Percentiles rank a stretch among this genome's conserved stretches.
These are phyloP conservation scores for Bacidia gigantensis DNA, from an alignment of 495 filamentous ascomycete species.

Conservation along the genomic window DNA sequence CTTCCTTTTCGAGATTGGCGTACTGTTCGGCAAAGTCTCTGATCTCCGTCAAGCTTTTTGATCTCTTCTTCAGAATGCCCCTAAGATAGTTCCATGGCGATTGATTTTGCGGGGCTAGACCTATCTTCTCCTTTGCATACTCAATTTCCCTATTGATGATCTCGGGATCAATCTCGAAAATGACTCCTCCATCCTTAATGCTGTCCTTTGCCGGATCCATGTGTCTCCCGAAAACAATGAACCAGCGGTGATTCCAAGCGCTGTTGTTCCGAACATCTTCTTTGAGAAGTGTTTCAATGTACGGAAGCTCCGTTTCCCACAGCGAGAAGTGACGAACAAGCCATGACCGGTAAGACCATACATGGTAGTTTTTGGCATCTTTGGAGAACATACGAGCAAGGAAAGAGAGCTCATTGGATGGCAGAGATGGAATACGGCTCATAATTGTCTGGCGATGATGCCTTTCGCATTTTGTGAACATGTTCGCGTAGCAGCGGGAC, in stretches of 20 bases:
- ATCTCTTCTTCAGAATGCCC: constrained; percentile 55
- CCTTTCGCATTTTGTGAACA: constrained; percentile 25
- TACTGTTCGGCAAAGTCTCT: constrained; percentile 55
- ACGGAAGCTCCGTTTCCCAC: constrained; percentile 58
- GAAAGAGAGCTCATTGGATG: constrained; percentile 55
- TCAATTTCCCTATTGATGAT: constrained; percentile 61
- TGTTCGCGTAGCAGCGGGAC: background rate
- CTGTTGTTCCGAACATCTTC: constrained; percentile 87
- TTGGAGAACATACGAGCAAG: constrained; percentile 65
- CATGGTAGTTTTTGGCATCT: constrained; percentile 96
- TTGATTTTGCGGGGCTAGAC: constrained; percentile 79
- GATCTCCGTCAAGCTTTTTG: constrained; percentile 39
- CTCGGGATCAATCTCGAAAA: constrained; percentile 36
- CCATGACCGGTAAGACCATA: constrained; percentile 95
- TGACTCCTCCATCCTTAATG: constrained; percentile 22
- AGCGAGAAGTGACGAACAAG: constrained; percentile 68
- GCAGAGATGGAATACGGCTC: constrained; percentile 45
- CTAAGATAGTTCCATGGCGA: constrained; percentile 85
- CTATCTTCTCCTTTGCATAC: constrained; percentile 56
- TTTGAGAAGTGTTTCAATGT: constrained; percentile 53
- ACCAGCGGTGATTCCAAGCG: constrained; percentile 94
- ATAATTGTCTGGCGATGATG: constrained; percentile 85
- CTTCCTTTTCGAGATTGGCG: constrained; percentile 33
- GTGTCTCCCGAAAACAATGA: constrained; percentile 61
- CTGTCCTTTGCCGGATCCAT: constrained; percentile 13